Percentiles rank a stretch among this genome's conserved stretches.
These are phyloP conservation scores for Exophiala aquamarina DNA, from an alignment of 2,329 filamentous ascomycete species.

Conservation along the genomic window DNA sequence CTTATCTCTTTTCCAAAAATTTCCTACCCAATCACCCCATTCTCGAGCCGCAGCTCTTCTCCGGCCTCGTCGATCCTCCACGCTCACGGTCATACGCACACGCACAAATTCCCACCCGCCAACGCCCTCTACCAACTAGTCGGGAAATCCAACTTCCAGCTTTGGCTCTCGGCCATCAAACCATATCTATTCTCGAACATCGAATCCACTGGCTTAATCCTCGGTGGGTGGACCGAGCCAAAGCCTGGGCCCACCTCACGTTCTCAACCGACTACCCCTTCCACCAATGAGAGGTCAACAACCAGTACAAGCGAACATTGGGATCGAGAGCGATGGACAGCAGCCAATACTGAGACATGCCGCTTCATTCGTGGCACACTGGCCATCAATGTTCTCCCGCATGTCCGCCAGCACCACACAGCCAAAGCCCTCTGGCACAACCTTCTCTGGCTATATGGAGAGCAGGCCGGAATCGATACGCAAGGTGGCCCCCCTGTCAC, in stretches of 20 bases:
- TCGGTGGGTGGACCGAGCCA: conserved; percentile 18
- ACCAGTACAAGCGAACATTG: too few species aligned
- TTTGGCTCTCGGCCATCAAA: conserved; percentile 19
- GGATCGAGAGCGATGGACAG: conserved; percentile 15
- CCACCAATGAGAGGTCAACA: background rate
- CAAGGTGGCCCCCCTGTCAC: conserved; percentile 15
- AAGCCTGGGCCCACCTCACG: background rate
- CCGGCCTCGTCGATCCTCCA: background rate
- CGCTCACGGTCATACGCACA: background rate
- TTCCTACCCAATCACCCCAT: too few species aligned
- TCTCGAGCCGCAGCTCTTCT: too few species aligned
- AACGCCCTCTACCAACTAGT: conserved; percentile 6
- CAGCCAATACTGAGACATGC: conserved; percentile 14
- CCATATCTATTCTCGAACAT: conserved; percentile 16
- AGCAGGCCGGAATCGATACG: conserved; percentile 18
- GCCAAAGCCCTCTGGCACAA: conserved; percentile 20
- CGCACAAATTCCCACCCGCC: conserved; percentile 6
- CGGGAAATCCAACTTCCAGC: conserved; percentile 21
- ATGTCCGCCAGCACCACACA: conserved; percentile 18
- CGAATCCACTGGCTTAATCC: conserved; percentile 13
- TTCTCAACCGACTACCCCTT: background rate
- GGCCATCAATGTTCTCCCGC: conserved; percentile 16
- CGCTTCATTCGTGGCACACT: conserved; percentile 21
- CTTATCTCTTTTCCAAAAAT: too few species aligned
- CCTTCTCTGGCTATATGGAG: conserved; percentile 23